Evolutionary conservation across 1,284 basidiomycete species (phyloP), one percentile per base, ranked within the genome.

Genomic region (Boletus smithii): DNA sequence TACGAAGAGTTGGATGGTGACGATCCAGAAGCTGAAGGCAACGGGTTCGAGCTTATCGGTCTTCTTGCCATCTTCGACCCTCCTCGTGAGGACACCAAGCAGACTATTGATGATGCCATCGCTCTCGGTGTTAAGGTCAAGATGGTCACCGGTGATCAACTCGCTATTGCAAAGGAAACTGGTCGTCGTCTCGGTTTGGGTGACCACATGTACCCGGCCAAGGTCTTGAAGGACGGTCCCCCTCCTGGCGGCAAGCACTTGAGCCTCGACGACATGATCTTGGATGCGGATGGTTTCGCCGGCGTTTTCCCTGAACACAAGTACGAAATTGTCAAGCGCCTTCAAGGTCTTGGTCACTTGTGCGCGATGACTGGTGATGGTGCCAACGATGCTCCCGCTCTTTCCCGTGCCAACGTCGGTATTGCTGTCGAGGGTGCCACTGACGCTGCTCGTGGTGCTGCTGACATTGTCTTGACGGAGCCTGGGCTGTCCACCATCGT

Each of bases 111-210:
- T 69, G 93, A 97, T 71, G 95, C 95, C 51, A 77, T 94, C 54
- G 86, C 87, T 52, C 91, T 98, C 68, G 95, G 95, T 74, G 94
- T 98, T 60, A 88, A 88, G 71, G 95, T 98, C 71, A 98, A 98
- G 88, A 98, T 98, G 95, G 94, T 97, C 56, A 98, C 95, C 40
- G 95, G 95, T 83, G 95, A 98, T 72, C 93, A 97, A 77, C 91
- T 98, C 66, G 95, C 95, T 61, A 98, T 98, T 59, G 95, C 95
- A 51, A 98, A 98, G 84, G 95, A 98, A 73, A 98, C 95, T 55
- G 95, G 95, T 60, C 90, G 94, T 73, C 91, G 94, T 78, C 90
- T 98, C 49, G 95, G 95, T 66, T 77, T 91, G 55, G 88, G 88
- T 68, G 88, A 90, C 69, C 87, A 91, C 74, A 90, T 91, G 87